Percentiles rank a stretch among this genome's conserved stretches.
phyloP scores from a whole-genome alignment of 2,329 filamentous ascomycete genomes.

The Aureobasidium sp. region DNA sequence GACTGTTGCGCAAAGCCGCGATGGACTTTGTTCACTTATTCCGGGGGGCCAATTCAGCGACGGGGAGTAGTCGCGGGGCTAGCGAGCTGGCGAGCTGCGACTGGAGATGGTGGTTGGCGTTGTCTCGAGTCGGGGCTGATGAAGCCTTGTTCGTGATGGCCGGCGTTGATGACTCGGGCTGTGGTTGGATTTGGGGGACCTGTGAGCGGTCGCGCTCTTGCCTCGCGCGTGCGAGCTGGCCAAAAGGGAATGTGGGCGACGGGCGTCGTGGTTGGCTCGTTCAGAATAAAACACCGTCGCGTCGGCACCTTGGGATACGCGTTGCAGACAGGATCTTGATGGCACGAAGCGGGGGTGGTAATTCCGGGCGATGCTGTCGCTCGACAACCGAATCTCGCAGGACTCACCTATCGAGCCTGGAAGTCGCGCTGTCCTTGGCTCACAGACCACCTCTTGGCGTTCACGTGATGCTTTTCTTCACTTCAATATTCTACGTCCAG shows the following conservation, averaged over 20 bases:
- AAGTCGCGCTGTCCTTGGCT: not conserved
- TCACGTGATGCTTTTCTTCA: not conserved
- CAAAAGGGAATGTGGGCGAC: slow-evolving; percentile 4
- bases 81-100: not conserved
- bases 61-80: not conserved
- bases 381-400: not conserved
- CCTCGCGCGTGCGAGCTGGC: not conserved
- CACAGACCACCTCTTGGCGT: not conserved
- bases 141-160: not conserved
- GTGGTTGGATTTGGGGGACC: not conserved
- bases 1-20: not conserved
- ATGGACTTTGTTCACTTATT: not conserved
- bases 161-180: slow-evolving; percentile 8
- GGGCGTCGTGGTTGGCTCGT: not conserved
- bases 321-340: slow-evolving; percentile 1
- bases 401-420: not conserved
- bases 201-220: slow-evolving; percentile 4
- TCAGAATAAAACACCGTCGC: not conserved
- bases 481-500: not conserved
- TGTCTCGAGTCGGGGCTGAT: not conserved
- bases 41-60: not conserved
- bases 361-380: not conserved
- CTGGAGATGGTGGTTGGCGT: not conserved
- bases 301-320: not conserved
- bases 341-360: slow-evolving; percentile 1